Evolutionary conservation across 2,329 filamentous ascomycete genomes (phyloP), one percentile per base, ranked within the genome.

Genomic region (Herpotrichia juniperi): DNA sequence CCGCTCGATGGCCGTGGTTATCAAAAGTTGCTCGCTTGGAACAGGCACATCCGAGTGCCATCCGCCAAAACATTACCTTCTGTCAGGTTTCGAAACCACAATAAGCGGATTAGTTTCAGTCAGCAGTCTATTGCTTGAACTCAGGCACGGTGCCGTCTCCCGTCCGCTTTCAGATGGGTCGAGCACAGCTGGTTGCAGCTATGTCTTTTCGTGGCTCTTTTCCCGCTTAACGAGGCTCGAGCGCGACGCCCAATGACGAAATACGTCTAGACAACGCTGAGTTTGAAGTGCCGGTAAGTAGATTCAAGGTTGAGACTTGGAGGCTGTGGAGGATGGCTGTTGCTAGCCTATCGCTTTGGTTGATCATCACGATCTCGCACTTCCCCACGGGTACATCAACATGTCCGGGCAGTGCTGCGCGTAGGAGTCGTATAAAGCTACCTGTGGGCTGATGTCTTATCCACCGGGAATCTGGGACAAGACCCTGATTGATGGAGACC

Each of bases 371-470:
- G 50, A 59, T 60, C 54, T 64, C 56, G 60, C 58, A 50, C 58
- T 64, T 61, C 60, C 62, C 59, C 62, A 64, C 59, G 54, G 59
- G 48, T 60, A 53, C 48, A 54, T 50, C 24, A 45, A 31, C 31
- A 37, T 12, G 31, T 53, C 53, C 47, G 51, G 47, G 44, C 40
- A 31, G 48, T 28, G 30, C 10, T 43, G 39, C 7, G 35, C 47
- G 19, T 46, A 42, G 22, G 42, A 28, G 46, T 25, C 42, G 42
- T 50, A 50, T 46, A 50, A 45, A 31, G 31, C 14, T n/a, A 42
- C 48, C 31, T 50, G 34, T 30, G 32, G 24, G 42, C 30, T 50
- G 31, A 31, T 42, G 25, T 50, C 42, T 40, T 22, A 46, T 45
- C 2, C 42, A 22, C 37, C 28, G n/a, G 39, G 11, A 47, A 14